phyloP scores from a whole-genome alignment of 441 rosid genomes.

The Breynia disticha region DNA sequence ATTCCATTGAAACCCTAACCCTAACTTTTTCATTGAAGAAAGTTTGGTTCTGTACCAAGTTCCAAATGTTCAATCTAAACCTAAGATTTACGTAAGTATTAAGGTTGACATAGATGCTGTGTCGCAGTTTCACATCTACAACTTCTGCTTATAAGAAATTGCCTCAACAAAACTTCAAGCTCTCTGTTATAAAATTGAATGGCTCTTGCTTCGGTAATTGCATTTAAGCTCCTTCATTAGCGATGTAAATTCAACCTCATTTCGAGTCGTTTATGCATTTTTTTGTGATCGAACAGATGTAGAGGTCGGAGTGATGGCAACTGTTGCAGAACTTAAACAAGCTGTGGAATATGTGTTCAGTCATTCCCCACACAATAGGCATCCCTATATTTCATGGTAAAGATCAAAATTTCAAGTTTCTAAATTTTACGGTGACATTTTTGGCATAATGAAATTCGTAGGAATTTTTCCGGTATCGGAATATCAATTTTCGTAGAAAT shows the following conservation, averaged over 20 bases:
- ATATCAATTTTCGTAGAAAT: no score
- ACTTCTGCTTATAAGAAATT: constrained; percentile 4
- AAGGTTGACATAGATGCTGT: neutral
- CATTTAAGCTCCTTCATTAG: neutral
- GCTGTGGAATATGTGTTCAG: constrained; percentile 11
- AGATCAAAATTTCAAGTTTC: no score
- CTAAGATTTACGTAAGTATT: neutral
- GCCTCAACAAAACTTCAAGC: constrained; percentile 6
- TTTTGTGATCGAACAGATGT: neutral
- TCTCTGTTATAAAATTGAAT: constrained; percentile 10
- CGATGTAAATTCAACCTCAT: neutral
- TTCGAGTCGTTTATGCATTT: neutral
- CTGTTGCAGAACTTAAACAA: constrained; percentile 11
- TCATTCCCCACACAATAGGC: constrained; percentile 4
- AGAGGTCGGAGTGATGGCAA: constrained; percentile 8
- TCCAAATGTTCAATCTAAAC: neutral
- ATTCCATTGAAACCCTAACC: constrained; percentile 1
- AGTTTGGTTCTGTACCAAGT: neutral
- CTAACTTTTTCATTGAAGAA: neutral
- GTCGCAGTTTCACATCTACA: constrained; percentile 1
- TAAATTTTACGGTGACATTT: no score
- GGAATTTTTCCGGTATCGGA: no score
- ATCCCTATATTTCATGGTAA: constrained; percentile 9
- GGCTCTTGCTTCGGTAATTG: constrained; percentile 11
- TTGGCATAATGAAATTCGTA: no score